Conservation (phyloP, 2,329 filamentous ascomycete species). For the Myriosclerotinia scirpicola region DNA sequence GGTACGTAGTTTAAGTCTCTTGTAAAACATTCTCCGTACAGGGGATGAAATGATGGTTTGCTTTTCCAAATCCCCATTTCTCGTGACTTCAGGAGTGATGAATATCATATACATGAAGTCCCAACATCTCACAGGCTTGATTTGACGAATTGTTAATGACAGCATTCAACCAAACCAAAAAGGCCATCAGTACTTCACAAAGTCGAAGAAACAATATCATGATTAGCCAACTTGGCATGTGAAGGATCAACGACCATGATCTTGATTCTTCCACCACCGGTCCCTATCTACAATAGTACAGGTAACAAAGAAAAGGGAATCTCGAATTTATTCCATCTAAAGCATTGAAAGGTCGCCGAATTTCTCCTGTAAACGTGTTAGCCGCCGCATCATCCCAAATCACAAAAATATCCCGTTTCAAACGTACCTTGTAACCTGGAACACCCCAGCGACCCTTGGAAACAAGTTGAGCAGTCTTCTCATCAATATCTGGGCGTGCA, state of each 20-base stretch:
- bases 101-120: not conserved
- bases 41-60: not conserved
- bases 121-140: not conserved
- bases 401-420: not conserved
- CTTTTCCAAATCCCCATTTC: not conserved
- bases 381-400: slow-evolving; percentile 41
- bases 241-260: slow-evolving; percentile 27
- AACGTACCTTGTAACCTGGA: slow-evolving; percentile 93
- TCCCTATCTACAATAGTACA: slow-evolving; percentile 69
- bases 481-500: slow-evolving; percentile 93
- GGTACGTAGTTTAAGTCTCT: not conserved
- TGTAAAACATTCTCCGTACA: not conserved
- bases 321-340: slow-evolving; percentile 54
- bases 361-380: slow-evolving; percentile 73
- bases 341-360: slow-evolving; percentile 96
- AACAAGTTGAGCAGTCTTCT: slow-evolving; percentile 92
- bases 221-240: slow-evolving; percentile 18
- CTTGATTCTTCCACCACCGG: slow-evolving; percentile 29
- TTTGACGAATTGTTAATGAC: not conserved
- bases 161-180: slow-evolving; percentile 7
- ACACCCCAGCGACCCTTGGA: slow-evolving; percentile 98
- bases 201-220: slow-evolving; percentile 15
- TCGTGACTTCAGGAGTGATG: not conserved
- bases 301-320: slow-evolving; percentile 52
- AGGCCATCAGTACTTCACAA: not conserved